phyloP scores from a whole-genome alignment of 768 basidiomycete species.

The Sarcodon aspratus region DNA sequence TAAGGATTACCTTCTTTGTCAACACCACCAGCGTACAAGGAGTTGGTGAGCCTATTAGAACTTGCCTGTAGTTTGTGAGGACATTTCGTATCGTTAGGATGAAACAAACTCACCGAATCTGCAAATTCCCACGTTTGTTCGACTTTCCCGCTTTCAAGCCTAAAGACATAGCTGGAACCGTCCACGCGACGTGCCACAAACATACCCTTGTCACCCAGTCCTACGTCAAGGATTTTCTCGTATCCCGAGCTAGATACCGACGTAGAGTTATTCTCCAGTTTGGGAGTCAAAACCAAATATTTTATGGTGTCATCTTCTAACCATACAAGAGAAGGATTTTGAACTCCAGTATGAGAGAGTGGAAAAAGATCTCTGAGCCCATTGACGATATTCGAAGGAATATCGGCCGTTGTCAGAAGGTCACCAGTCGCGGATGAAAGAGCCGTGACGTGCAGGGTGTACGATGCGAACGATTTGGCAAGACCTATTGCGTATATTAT shows the following conservation, averaged over 20 bases:
- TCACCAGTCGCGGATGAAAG: conserved; percentile 45
- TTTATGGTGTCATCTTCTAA: conserved; percentile 39
- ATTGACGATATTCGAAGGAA: conserved; percentile 39
- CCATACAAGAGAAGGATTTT: conserved; percentile 34
- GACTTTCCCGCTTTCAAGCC: conserved; percentile 30
- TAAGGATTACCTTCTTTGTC: conserved; percentile 39
- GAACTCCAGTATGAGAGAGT: conserved; percentile 14
- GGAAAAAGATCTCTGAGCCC: conserved; percentile 25
- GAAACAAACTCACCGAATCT: conserved; percentile 31
- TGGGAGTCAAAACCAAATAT: conserved; percentile 37
- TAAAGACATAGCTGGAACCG: conserved; percentile 46
- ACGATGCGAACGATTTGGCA: conserved; percentile 31
- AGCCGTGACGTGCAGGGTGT: conserved; percentile 57
- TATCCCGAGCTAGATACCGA: conserved; percentile 34
- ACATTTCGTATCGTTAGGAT: neutral
- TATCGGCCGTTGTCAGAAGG: conserved; percentile 31
- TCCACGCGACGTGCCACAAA: conserved; percentile 48
- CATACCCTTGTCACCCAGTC: conserved; percentile 40
- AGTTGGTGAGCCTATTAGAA: conserved; percentile 29
- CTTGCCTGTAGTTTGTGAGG: conserved; percentile 20
- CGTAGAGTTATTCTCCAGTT: conserved; percentile 35
- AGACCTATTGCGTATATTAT: conserved; percentile 48
- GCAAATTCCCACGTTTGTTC: conserved; percentile 43
- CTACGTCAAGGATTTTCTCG: conserved; percentile 47
- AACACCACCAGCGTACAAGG: conserved; percentile 47